Base-by-base conservation (phyloP, 164 flowering plant genomes). In the Chloranthus sessilifolius region DNA sequence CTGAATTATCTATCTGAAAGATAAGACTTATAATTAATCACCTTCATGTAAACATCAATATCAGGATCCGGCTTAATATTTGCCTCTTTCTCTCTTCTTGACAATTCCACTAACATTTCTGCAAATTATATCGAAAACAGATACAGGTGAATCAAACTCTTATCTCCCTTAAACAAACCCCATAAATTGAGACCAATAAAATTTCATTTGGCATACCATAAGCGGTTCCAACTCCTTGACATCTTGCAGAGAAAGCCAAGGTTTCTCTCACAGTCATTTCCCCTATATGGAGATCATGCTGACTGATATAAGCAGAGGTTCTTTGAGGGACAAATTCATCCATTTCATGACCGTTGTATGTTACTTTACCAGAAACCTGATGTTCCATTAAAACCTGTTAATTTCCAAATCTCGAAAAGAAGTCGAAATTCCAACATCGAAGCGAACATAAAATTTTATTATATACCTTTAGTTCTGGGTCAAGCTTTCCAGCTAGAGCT, bases 31-130 rank as follows among this genome's bases (percentile, higher is more conserved):
- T 30, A 8, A 23, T 28, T 40, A 21, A 6, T 60, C 56, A 83
- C 97, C 95, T 91, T 91, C 98, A 92, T 92, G 73, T 75, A 92
- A 39, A 88, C 83, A 69, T 88, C 98, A 2, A 92, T 60, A 63
- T 89, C 97, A 17, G 94, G 75, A 23, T 89, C 95, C 0, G 97
- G 97, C 42, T 69, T 69, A 21, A 89, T 79, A 4, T 89, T 88
- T 1, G 78, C 80, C 7, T 71, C 84, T 50, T 77, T 88, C 60
- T 92, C 98, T 55, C 96, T 77, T 60, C 81, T 85, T 27, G 84
- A 81, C 33, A 92, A 81, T 71, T 92, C 98, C n/a, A 58, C 50
- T 25, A 92, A 42, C 23, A 92, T 78, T 1, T 85, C 96, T 88
- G 53, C 36, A 57, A 26, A 45, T 28, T 34, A 27, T 5, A 8